phyloP scores from a whole-genome alignment of 345 rosid genomes.

The Diplotaxis tenuifolia region DNA sequence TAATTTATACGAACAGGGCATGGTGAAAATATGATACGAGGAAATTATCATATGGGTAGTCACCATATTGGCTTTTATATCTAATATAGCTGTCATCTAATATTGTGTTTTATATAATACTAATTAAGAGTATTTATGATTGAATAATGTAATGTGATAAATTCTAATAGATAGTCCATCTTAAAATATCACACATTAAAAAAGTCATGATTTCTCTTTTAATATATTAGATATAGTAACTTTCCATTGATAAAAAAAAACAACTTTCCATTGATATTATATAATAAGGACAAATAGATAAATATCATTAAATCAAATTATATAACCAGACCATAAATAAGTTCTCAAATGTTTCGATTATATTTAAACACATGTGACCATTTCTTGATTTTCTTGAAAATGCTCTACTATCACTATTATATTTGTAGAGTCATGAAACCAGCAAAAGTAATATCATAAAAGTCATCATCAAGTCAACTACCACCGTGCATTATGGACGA shows the following conservation, averaged over 20 bases:
- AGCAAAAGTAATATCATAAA: neutral
- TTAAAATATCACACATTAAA: too few species aligned
- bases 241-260: neutral
- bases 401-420: neutral
- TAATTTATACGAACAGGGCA: too few species aligned
- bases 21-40: too few species aligned
- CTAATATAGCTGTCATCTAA: too few species aligned
- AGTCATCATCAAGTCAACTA: constrained; percentile 34
- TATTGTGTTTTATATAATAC: too few species aligned
- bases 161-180: too few species aligned
- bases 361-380: neutral
- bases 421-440: neutral
- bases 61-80: too few species aligned
- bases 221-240: neutral
- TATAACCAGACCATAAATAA: neutral
- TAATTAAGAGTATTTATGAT: too few species aligned
- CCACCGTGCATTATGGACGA: constrained; percentile 38
- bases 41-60: too few species aligned
- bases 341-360: neutral
- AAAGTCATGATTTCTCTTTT: too few species aligned
- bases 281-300: neutral
- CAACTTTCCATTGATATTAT: neutral
- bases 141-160: too few species aligned
- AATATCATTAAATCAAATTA: neutral
- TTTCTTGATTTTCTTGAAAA: neutral